Percentiles rank a stretch among this genome's conserved stretches.
These are phyloP conservation scores for Zychaea mexicana DNA, from an alignment of 371 early-diverging fungal genomes.

Conservation along the genomic window DNA sequence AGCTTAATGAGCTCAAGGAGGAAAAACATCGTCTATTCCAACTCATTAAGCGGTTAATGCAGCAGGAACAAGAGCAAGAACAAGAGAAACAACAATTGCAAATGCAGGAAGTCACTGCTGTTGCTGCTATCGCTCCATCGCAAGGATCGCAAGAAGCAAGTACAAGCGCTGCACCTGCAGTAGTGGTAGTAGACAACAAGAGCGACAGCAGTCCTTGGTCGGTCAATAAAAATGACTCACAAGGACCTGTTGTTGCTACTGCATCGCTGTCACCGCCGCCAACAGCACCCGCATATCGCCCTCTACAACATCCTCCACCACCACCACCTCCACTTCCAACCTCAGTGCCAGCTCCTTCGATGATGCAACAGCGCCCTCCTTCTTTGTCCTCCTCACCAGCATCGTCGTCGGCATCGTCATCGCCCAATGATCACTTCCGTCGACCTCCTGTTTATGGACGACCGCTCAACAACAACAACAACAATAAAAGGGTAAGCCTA, in stretches of 20 bases:
- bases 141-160: background rate
- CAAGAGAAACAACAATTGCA: constrained; percentile 4
- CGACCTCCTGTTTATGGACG: background rate
- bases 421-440: background rate
- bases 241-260: background rate
- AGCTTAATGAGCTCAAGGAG: constrained; percentile 12
- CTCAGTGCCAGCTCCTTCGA: background rate
- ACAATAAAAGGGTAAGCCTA: constrained; percentile 3
- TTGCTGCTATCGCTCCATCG: background rate
- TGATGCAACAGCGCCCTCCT: background rate
- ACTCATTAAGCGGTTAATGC: constrained; percentile 16
- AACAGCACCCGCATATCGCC: background rate
- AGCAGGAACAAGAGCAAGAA: constrained; percentile 16
- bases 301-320: background rate
- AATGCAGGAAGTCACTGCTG: background rate
- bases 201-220: background rate
- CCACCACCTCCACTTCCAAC: background rate
- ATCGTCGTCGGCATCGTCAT: background rate
- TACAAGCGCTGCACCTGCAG: background rate
- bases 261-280: background rate
- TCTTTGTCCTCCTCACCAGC: background rate
- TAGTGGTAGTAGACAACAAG: constrained; percentile 9
- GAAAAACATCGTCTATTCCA: constrained; percentile 23
- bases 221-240: background rate
- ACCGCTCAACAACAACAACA: background rate